Evolutionary conservation across 805 yeast genomes (phyloP).

Genomic region (Yarrowia keelungensis): DNA sequence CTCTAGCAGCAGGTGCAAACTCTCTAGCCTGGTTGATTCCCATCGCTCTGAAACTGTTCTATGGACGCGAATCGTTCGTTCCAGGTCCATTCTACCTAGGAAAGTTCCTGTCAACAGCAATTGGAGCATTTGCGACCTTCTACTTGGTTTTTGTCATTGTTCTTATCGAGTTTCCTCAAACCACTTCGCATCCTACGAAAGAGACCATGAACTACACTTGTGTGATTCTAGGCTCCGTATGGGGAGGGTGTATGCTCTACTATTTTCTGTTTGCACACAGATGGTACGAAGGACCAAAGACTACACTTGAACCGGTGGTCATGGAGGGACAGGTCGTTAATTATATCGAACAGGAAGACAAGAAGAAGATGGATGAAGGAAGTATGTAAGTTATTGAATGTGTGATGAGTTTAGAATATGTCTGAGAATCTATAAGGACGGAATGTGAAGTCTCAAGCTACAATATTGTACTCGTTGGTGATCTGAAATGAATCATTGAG

Average conservation of each 20-base stretch:
- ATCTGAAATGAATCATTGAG: no score
- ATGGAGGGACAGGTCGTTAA: conserved; percentile 10
- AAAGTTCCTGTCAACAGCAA: background rate
- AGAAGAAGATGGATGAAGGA: background rate
- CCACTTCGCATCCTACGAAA: background rate
- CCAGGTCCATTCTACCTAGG: conserved; percentile 7
- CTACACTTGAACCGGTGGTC: conserved; percentile 10
- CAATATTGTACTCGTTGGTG: no score
- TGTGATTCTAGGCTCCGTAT: background rate
- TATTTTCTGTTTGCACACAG: conserved; percentile 5
- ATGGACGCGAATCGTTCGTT: conserved; percentile 2
- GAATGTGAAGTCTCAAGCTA: no score
- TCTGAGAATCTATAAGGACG: no score
- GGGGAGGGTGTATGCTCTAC: conserved; percentile 12
- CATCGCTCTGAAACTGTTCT: conserved; percentile 1
- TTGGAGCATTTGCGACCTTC: conserved; percentile 9
- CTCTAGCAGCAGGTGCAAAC: conserved; percentile 1
- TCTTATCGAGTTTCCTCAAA: background rate
- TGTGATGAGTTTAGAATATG: background rate
- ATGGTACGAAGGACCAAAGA: conserved; percentile 15
- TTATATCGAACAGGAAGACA: background rate
- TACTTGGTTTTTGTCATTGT: conserved; percentile 7
- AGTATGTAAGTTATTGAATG: background rate
- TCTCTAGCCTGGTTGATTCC: conserved; percentile 9
- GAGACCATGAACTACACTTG: conserved; percentile 22